phyloP scores from a whole-genome alignment of 306 rosid genomes.

The cucumber (Cucumis sativus) region DNA sequence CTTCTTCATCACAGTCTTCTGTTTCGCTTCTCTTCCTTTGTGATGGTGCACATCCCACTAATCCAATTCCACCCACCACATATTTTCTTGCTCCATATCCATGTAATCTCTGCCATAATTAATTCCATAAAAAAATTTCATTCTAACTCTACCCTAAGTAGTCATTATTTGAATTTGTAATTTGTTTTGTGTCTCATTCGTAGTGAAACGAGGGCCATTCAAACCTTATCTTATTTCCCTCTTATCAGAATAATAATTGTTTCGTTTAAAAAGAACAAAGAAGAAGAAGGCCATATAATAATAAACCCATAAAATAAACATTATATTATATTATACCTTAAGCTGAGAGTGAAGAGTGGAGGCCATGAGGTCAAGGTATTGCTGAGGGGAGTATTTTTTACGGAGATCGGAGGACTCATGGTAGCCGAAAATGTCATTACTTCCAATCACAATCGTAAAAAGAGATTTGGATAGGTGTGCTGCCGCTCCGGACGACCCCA shows the following conservation, averaged over 20 bases:
- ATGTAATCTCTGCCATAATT: slow-evolving; percentile 36
- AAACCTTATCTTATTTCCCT: neutral
- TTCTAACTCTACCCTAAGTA: too few species aligned
- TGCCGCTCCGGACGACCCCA: slow-evolving; percentile 21
- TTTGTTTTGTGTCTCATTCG: neutral
- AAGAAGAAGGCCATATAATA: too few species aligned
- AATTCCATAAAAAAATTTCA: too few species aligned
- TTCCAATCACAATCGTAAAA: slow-evolving; percentile 43
- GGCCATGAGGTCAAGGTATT: slow-evolving; percentile 38
- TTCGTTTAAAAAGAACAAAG: neutral
- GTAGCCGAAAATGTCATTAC: slow-evolving; percentile 71
- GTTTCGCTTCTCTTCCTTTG: slow-evolving; percentile 25
- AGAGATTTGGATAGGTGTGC: slow-evolving; percentile 45
- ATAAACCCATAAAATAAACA: too few species aligned
- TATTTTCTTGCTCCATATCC: slow-evolving; percentile 53
- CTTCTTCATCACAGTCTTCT: slow-evolving; percentile 34
- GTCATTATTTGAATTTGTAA: too few species aligned
- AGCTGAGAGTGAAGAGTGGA: slow-evolving; percentile 34
- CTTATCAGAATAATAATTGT: neutral
- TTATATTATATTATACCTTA: slow-evolving; percentile 20
- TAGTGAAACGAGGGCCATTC: neutral
- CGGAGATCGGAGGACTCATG: slow-evolving; percentile 24
- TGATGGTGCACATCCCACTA: slow-evolving; percentile 64
- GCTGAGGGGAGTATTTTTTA: slow-evolving; percentile 36
- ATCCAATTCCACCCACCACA: slow-evolving; percentile 37